Evolutionary conservation across 1,284 basidiomycete genomes (phyloP), one percentile per base, ranked within the genome.

Genomic region (Microbotryum silenes-acaulis): DNA sequence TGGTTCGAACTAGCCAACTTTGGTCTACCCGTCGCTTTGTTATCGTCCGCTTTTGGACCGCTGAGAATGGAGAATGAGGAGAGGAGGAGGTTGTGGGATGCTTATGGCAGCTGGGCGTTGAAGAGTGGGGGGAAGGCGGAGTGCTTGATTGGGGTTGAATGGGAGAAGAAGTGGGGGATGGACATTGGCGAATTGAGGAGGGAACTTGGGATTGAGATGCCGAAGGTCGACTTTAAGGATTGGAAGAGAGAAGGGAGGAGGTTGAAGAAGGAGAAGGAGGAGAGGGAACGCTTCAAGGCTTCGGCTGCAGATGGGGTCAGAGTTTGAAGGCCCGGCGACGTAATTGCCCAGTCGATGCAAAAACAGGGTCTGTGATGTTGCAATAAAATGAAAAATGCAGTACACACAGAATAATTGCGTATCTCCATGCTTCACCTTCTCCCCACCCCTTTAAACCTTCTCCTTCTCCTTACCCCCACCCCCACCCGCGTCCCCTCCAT

Each of bases 1-100:
- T 88, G 85, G 69, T 92, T 98, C 73, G 94, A 98, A 76, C 87
- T 92, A 69, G 83, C 89, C 25, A 97, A 98, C 76, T 83, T 97
- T 74, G 85, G 86, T 7, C 81, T 98, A 16, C 94, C 94, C 2
- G 88, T 97, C 75, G 85, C 93, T 1, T 85, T 81, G 6, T 78
- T 98, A 42, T 87, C 90, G 2, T 87, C 88, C 7, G 74, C 83
- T 0, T 89, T 91, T 71, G 91, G 81, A 0, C 80, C 80, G 2
- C 60, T 79, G 7, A 68, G 78, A 1, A 68, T 80, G 33, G 83
- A 79, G 48, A 70, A 80, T 4, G 74, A 77, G 55, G 84, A 85
- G 65, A 76, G 82, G 18, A 21, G 14, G 18, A 47, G 68, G 23
- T 78, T 91, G 23, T 84, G 85, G 74, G 76, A 78, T 20, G 89